Evolutionary conservation across 179 eudicot species (phyloP), one percentile per base, ranked within the genome.

Genomic region (Beta macrorhiza): DNA sequence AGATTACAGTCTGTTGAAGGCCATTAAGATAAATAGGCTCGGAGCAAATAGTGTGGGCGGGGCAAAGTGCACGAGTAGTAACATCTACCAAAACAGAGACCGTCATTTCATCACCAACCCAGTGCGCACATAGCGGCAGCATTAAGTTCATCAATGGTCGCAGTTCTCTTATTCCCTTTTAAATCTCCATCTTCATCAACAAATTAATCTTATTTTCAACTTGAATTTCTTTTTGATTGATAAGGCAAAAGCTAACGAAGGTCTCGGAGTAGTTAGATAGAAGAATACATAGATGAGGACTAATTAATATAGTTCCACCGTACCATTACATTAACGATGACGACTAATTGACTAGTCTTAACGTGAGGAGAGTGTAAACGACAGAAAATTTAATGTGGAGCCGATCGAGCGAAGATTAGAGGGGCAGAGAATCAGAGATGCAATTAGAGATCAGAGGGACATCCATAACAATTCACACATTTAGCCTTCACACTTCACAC

Each of bases 101-200:
- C 47, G 98, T 89, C 96, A 93, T 93, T 79, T 92, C 96, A 74
- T 91, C 94, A 55, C 93, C 98, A 67, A 91, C 82, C 98, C 96
- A 92, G 53, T 93, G 94, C 32, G 89, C 77, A 37, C 88, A 90
- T 4, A 93, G 85, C n/a, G 94, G 93, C 64, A 91, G 78, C 67
- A 93, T 56, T 53, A 93, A 78, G 79, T 85, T 87, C 65, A 90
- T 25, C 88, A 93, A 78, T 62, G 92, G 91, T 77, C 85, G 78
- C 65, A 93, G 78, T 83, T 88, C 93, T 49, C 86, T 79, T 76
- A 82, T 77, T 19, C 82, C 83, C 55, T 67, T 81, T 59, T 58
- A 37, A 76, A 87, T 74, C 77, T 73, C 88, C 89, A 83, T 82
- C 49, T 57, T 57, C 57, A 1, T 16, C 32, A 5, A 16, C 42